phyloP scores from a whole-genome alignment of 768 basidiomycete genomes.

The Hypsizygus marmoreus region DNA sequence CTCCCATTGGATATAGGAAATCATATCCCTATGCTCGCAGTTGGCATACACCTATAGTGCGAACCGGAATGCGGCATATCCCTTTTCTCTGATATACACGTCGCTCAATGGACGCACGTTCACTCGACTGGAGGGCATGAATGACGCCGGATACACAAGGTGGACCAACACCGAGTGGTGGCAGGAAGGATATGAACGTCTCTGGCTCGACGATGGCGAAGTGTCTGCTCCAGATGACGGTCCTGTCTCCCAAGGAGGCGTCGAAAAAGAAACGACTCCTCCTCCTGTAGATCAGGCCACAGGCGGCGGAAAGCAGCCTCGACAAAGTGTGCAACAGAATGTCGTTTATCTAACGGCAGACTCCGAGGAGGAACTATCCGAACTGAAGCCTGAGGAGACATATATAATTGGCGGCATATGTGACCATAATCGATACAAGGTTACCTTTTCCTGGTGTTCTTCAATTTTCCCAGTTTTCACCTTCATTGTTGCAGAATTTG shows the following conservation, averaged over 20 bases:
- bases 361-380: slow-evolving; percentile 81
- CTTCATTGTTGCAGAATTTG: slow-evolving; percentile 58
- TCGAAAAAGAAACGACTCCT: no score
- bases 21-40: slow-evolving; percentile 87
- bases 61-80: slow-evolving; percentile 71
- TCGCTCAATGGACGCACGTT: slow-evolving; percentile 75
- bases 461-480: slow-evolving; percentile 5
- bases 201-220: slow-evolving; percentile 51
- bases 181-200: slow-evolving; percentile 67
- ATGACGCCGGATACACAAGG: slow-evolving; percentile 68
- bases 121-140: slow-evolving; percentile 62
- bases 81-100: slow-evolving; percentile 79
- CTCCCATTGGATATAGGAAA: slow-evolving; percentile 63
- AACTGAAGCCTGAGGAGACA: slow-evolving; percentile 79
- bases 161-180: slow-evolving; percentile 89
- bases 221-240: no score
- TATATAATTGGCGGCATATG: slow-evolving; percentile 96
- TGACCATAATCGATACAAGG: slow-evolving; percentile 97
- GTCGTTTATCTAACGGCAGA: slow-evolving; percentile 96
- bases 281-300: no score
- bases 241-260: neutral
- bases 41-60: slow-evolving; percentile 89
- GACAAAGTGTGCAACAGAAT: slow-evolving; percentile 39
- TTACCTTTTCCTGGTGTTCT: slow-evolving; percentile 20
- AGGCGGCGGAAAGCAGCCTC: no score